phyloP scores from a whole-genome alignment of 768 basidiomycete genomes.

The Tricholoma sp. region DNA sequence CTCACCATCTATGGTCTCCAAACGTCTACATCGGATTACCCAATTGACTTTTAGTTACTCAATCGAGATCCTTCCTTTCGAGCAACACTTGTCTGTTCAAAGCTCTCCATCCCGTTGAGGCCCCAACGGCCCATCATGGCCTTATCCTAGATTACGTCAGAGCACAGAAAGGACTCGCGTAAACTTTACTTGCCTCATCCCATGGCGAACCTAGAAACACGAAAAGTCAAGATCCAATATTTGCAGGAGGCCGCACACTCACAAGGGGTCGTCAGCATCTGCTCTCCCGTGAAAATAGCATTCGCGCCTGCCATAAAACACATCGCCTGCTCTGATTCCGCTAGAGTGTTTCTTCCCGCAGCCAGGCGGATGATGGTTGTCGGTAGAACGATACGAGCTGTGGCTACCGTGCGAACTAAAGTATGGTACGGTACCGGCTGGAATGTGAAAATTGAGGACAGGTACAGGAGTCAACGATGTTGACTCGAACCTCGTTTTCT shows the following conservation, averaged over 20 bases:
- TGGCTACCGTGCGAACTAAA: constrained; percentile 90
- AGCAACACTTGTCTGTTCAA: constrained; percentile 65
- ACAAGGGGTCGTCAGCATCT: constrained; percentile 97
- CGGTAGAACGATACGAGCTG: constrained; percentile 88
- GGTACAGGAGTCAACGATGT: constrained; percentile 8
- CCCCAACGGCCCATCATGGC: constrained; percentile 94
- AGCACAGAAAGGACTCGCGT: constrained; percentile 6
- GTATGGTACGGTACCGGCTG: constrained; percentile 80
- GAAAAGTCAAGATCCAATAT: constrained; percentile 9
- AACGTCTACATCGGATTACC: neutral
- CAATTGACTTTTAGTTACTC: constrained; percentile 2
- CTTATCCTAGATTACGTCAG: constrained; percentile 58
- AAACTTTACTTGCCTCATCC: constrained; percentile 63
- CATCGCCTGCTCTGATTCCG: constrained; percentile 93
- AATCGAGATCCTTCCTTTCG: constrained; percentile 42
- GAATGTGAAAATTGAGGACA: constrained; percentile 7
- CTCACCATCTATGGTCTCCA: constrained; percentile 4
- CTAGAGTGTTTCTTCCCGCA: constrained; percentile 85
- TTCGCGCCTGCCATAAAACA: constrained; percentile 99
- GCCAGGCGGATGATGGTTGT: constrained; percentile 92
- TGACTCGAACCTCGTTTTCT: constrained; percentile 63
- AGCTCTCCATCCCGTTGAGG: constrained; percentile 84
- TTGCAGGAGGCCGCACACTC: constrained; percentile 26
- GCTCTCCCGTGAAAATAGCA: constrained; percentile 97
- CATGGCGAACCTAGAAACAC: constrained; percentile 70